Evolutionary conservation across 768 basidiomycete genomes (phyloP), one percentile per base, ranked within the genome.

Genomic region (Neoboletus magnificus): DNA sequence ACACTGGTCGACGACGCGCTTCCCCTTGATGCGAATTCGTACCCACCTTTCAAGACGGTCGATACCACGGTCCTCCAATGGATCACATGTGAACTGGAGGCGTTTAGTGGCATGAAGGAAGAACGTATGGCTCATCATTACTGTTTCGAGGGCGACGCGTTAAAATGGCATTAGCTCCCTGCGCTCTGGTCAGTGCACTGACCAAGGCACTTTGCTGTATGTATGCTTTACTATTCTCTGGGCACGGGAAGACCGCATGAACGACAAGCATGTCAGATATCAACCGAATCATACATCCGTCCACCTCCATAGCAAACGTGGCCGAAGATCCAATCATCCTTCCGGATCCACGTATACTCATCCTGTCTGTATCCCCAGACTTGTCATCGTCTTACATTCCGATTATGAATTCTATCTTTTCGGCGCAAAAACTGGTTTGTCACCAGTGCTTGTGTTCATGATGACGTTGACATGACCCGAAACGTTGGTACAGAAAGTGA

Each of bases 401-500:
- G 25, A 86, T 98, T 68, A 99, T 99, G 97, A 98, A 98, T 69
- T 87, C 94, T 51, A 98, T 98, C 47, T 99, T 99, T 74, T 94
- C 95, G 18, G 97, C 97, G 5, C 97, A 99, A 72, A 99, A 99
- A 76, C 79, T 93, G 62, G 96, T 91, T 59, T 62, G 87, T 72
- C 48, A 20, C 7, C 1, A 2, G 6, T 40, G 29, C 49, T 23
- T 33, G 52, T 33, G 52, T 44, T 40, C 37, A 12, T 22, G 30
- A 29, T 22, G 30, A 32, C 20, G 16, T 5, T 20, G 35, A 50
- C 16, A 2, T 55, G 52, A 82, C 82, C n/a, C 37, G 45, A 56
- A 6, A 41, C 7, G 6, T 51, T 45, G 43, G 41, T 42, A 20
- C 37, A 98, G 96, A 95, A 92, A 85, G 90, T 96, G 20, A 91